Base-by-base conservation (phyloP, 2,329 filamentous ascomycete genomes). In the Cladosporium sphaerospermum region DNA sequence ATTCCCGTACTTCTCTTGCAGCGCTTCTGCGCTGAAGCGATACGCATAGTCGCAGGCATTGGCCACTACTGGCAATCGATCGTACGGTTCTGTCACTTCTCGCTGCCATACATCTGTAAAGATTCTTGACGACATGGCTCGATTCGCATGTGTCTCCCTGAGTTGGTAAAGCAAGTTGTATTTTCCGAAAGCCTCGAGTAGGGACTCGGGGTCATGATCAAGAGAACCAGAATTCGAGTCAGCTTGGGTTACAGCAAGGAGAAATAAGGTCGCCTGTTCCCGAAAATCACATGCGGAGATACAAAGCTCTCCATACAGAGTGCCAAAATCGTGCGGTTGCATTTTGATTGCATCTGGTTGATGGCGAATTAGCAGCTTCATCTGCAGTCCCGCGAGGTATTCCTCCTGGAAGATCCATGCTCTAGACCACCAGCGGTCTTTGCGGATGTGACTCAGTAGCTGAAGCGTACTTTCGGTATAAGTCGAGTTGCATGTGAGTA, bases 371-470 rank as follows among this genome's bases (percentile, higher is more conserved):
- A 53, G 36, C 8, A 53, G 0, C 1, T 19, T 1, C 51, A 53
- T 41, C 4, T 2, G 10, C 4, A 3, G 1, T 9, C 18, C 13
- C 14, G 14, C 18, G 1, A 53, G 36, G 14, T 53, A 48, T 9
- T 53, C 51, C n/a, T 53, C 51, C 13, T 53, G 51, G n/a, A 23
- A 48, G 0, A 31, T 53, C 44, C 44, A 53, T 13, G 34, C 43
- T 14, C 51, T 47, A 2, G n/a, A 2, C 44, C 44, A 53, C 37
- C 36, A 53, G 1, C 16, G 34, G 23, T 53, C 50, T 32, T 14
- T 9, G 3, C 14, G 9, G 13, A 53, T 2, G 2, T 19, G 19
- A 11, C n/a, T 5, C 11, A 53, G 23, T 4, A 53, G 5, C 23
- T 28, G 23, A 28, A 13, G 44, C n/a, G 10, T 31, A n/a, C 31